Evolutionary conservation across 495 filamentous ascomycete species (phyloP).

Genomic region (Xylaria flabelliformis): DNA sequence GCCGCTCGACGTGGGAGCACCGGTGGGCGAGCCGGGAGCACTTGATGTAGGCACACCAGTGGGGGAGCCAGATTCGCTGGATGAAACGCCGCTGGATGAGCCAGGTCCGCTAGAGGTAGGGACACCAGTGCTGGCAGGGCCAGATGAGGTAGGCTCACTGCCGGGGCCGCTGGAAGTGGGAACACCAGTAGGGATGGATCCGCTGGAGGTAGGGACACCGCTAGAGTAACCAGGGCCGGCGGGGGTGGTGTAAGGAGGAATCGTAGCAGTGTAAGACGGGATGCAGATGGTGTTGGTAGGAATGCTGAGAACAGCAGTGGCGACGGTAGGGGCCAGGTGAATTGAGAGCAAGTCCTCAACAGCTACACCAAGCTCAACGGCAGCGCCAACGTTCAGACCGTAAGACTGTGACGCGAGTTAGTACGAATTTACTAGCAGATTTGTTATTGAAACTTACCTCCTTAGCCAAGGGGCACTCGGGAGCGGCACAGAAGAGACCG

Average conservation of each 20-base stretch:
- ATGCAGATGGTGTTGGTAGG: slow-evolving; percentile 46
- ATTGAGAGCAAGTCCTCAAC: slow-evolving; percentile 46
- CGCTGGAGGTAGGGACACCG: slow-evolving; percentile 18
- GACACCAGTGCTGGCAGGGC: slow-evolving; percentile 18
- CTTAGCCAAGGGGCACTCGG: slow-evolving; percentile 38
- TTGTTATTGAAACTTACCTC: slow-evolving; percentile 30
- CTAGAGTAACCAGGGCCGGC: background rate
- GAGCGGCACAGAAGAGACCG: slow-evolving; percentile 45
- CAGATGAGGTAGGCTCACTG: background rate
- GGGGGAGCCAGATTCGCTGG: background rate
- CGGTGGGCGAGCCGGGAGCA: slow-evolving; percentile 4
- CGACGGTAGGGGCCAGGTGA: slow-evolving; percentile 44
- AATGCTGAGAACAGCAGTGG: slow-evolving; percentile 45
- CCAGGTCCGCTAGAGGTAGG: slow-evolving; percentile 15
- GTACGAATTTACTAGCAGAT: background rate
- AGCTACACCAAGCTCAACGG: slow-evolving; percentile 44
- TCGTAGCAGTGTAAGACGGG: slow-evolving; percentile 19
- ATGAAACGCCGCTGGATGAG: slow-evolving; percentile 11
- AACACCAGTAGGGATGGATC: slow-evolving; percentile 9
- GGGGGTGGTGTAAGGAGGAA: slow-evolving; percentile 33
- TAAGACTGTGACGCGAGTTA: slow-evolving; percentile 27
- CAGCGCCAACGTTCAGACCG: slow-evolving; percentile 47
- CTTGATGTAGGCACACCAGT: slow-evolving; percentile 10
- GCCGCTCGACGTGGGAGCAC: background rate
- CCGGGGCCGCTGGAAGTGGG: slow-evolving; percentile 18